These are phyloP conservation scores for Diplocarpon mali DNA, from an alignment of 2,329 filamentous ascomycete genomes.

Conservation along the genomic window DNA sequence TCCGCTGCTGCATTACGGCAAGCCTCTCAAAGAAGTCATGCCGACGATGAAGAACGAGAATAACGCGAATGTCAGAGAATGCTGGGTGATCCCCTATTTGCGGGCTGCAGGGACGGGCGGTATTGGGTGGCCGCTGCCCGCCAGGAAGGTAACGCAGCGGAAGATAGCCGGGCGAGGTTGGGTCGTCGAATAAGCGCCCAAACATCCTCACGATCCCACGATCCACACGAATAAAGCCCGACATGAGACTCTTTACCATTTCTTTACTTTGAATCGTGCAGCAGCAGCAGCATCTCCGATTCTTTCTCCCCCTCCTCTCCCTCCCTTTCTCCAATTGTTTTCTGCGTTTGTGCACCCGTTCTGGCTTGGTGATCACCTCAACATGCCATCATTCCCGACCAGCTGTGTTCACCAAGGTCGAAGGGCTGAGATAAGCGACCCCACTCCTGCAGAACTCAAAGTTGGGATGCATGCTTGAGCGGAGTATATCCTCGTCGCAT, in stretches of 20 bases:
- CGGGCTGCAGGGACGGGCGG: conserved; percentile 55
- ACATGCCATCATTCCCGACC: background rate
- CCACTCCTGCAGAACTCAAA: conserved; percentile 1
- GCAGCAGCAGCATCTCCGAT: no score
- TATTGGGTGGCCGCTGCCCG: conserved; percentile 73
- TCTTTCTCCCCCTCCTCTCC: no score
- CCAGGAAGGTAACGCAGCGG: conserved; percentile 73
- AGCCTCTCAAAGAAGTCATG: conserved; percentile 77
- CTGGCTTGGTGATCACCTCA: conserved; percentile 2
- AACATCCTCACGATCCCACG: background rate
- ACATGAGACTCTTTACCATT: no score
- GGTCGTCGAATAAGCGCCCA: conserved; percentile 35
- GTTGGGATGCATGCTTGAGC: conserved; percentile 1
- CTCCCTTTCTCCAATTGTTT: no score
- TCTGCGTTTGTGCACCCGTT: no score
- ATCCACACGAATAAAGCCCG: background rate
- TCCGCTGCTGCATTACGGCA: conserved; percentile 72
- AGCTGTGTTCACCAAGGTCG: background rate
- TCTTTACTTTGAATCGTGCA: no score
- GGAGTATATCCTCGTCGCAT: background rate
- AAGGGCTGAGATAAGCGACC: background rate
- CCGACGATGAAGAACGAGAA: conserved; percentile 33
- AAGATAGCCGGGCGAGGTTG: conserved; percentile 64
- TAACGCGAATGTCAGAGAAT: conserved; percentile 47
- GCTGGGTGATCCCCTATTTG: conserved; percentile 73